Conservation (phyloP, 495 filamentous ascomycete genomes). For the Hyaloscypha hepaticicola region DNA sequence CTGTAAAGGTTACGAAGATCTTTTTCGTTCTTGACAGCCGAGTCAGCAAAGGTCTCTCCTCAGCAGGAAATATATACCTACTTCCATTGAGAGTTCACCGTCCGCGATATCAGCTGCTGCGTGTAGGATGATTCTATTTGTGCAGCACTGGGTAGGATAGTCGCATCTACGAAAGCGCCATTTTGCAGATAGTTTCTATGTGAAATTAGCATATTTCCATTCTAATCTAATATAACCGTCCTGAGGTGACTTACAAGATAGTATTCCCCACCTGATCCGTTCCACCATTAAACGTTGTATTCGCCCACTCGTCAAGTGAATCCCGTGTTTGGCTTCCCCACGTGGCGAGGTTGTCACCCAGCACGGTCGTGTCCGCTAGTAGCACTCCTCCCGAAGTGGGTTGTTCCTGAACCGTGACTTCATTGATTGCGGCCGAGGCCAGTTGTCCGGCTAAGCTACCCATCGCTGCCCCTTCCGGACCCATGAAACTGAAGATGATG, state of each 20-base stretch:
- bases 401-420: neutral
- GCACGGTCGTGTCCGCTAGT: neutral
- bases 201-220: neutral
- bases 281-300: conserved; percentile 8
- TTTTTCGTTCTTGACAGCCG: conserved; percentile 3
- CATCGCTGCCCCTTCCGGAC: neutral
- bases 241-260: neutral
- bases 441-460: too few species aligned
- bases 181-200: conserved; percentile 2
- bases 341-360: conserved; percentile 1
- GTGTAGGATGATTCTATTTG: conserved; percentile 4
- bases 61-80: neutral
- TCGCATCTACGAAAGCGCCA: conserved; percentile 1
- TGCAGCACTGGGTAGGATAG: neutral
- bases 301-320: conserved; percentile 7
- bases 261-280: neutral
- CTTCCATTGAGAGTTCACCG: conserved; percentile 10
- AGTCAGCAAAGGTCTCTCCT: neutral
- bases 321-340: conserved; percentile 1
- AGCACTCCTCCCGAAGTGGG: neutral
- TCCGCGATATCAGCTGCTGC: conserved; percentile 7
- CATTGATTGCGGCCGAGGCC: neutral
- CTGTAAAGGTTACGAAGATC: conserved; percentile 7
- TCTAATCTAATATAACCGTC: neutral
- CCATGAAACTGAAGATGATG: conserved; percentile 1